Percentiles rank a stretch among this genome's conserved stretches.
Evolutionary conservation across 495 filamentous ascomycete species (phyloP).

Genomic region (Hypomontagnella submonticulosa): DNA sequence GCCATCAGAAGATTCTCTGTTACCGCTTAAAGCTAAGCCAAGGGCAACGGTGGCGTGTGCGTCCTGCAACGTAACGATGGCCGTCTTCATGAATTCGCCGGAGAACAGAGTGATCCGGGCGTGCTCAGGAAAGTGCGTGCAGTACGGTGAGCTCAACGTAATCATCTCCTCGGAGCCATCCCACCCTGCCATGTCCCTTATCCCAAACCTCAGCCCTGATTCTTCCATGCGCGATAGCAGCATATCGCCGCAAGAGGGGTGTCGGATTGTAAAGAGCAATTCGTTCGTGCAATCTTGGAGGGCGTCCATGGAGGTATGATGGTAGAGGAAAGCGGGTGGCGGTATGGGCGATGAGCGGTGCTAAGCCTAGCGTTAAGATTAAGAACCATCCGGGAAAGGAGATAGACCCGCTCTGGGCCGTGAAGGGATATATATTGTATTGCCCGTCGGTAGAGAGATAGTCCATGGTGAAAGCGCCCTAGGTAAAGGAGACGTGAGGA

Average conservation of each 20-base stretch:
- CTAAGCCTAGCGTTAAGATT: constrained; percentile 46
- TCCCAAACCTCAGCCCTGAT: constrained; percentile 45
- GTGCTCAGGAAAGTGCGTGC: constrained; percentile 25
- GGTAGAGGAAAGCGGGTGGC: constrained; percentile 38
- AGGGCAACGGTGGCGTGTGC: constrained; percentile 6
- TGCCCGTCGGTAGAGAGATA: too few species aligned
- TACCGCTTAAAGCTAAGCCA: constrained; percentile 1
- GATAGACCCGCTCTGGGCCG: constrained; percentile 19
- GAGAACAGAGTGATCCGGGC: constrained; percentile 21
- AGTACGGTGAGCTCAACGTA: constrained; percentile 22
- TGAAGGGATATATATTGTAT: constrained; percentile 3
- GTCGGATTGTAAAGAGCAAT: constrained; percentile 46
- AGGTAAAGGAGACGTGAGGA: too few species aligned
- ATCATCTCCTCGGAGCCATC: constrained; percentile 50
- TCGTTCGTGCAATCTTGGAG: constrained; percentile 21
- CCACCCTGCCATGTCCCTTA: constrained; percentile 45
- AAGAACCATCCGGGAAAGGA: constrained; percentile 43
- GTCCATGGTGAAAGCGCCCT: too few species aligned
- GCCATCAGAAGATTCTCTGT: constrained; percentile 1
- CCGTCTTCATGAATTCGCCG: constrained; percentile 29
- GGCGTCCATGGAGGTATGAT: constrained; percentile 17
- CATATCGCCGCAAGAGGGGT: constrained; percentile 51
- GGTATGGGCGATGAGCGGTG: constrained; percentile 47
- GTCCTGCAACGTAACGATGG: constrained; percentile 37
- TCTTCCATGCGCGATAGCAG: constrained; percentile 46